Evolutionary conservation across 2,329 filamentous ascomycete species (phyloP).

Genomic region (Ceratocystis colombiana): DNA sequence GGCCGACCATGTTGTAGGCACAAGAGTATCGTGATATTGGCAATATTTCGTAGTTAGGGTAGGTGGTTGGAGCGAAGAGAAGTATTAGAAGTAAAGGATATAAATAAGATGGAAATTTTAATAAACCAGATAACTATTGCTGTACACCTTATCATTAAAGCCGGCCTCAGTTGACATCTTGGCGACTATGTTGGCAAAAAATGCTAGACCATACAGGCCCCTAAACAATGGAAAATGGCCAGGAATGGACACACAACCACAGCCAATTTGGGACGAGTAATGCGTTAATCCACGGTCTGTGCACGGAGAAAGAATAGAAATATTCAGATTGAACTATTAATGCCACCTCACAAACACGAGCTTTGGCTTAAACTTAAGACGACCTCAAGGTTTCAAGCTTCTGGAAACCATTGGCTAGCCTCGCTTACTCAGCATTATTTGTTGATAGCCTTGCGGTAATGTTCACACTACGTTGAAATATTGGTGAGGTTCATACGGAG

Average conservation of each 20-base stretch:
- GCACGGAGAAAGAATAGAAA: not conserved
- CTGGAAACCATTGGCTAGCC: not conserved
- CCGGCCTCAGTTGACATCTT: not conserved
- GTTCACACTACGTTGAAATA: not conserved
- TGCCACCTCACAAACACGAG: too few species aligned
- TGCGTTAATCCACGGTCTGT: not conserved
- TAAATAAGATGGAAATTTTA: not conserved
- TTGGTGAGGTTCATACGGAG: not conserved
- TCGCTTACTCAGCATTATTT: conserved; percentile 15
- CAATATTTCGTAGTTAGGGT: not conserved
- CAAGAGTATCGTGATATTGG: not conserved
- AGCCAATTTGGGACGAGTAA: not conserved
- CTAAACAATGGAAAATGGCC: conserved; percentile 1
- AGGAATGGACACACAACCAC: not conserved
- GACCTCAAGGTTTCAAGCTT: not conserved
- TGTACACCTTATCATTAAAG: not conserved
- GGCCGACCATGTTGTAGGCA: conserved; percentile 15
- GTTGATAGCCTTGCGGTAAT: not conserved
- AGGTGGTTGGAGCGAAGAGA: not conserved
- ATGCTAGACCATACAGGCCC: not conserved
- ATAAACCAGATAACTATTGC: not conserved
- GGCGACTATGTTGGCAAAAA: not conserved
- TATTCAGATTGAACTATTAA: not conserved
- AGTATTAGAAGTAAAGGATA: not conserved
- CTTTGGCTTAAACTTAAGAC: too few species aligned